Percentiles rank a stretch among this genome's conserved stretches.
phyloP scores from a whole-genome alignment of 2,329 filamentous ascomycete genomes.

The Volutella citrinella region DNA sequence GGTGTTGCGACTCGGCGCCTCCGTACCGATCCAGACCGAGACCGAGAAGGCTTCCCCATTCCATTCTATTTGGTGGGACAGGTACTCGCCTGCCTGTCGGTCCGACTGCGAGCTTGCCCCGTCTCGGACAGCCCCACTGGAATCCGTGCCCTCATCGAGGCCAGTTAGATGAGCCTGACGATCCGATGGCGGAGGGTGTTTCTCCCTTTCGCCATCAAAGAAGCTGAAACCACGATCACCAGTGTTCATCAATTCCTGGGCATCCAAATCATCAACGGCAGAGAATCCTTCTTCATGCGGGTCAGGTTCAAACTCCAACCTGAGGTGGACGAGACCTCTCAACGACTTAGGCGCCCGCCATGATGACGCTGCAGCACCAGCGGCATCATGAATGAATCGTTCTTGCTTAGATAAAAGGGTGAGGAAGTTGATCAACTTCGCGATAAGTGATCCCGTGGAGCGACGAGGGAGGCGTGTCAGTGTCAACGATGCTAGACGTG shows the following conservation, averaged over 20 bases:
- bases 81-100: conserved; percentile 19
- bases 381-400: conserved; percentile 35
- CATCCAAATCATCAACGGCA: conserved; percentile 35
- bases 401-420: conserved; percentile 48
- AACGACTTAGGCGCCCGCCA: conserved; percentile 42
- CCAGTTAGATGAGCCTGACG: too few relatives aligned
- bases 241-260: conserved; percentile 40
- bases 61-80: conserved; percentile 23
- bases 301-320: conserved; percentile 52
- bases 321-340: conserved; percentile 49
- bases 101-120: conserved; percentile 3
- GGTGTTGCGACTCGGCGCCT: conserved; percentile 26
- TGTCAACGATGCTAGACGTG: conserved; percentile 50
- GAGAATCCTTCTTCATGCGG: conserved; percentile 34
- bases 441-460: conserved; percentile 48
- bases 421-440: conserved; percentile 47
- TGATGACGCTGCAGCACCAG: conserved; percentile 15
- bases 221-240: conserved; percentile 43
- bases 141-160: conserved; percentile 5
- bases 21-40: conserved; percentile 47
- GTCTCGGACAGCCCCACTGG: conserved; percentile 1
- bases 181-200: conserved; percentile 7
- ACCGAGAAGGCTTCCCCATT: conserved; percentile 23
- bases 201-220: conserved; percentile 31
- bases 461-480: conserved; percentile 53